A percentile compares a stretch with the other conserved stretches of the same genome.
Evolutionary conservation across 257 asterid species (phyloP).

Genomic region (Coffea canephora): DNA sequence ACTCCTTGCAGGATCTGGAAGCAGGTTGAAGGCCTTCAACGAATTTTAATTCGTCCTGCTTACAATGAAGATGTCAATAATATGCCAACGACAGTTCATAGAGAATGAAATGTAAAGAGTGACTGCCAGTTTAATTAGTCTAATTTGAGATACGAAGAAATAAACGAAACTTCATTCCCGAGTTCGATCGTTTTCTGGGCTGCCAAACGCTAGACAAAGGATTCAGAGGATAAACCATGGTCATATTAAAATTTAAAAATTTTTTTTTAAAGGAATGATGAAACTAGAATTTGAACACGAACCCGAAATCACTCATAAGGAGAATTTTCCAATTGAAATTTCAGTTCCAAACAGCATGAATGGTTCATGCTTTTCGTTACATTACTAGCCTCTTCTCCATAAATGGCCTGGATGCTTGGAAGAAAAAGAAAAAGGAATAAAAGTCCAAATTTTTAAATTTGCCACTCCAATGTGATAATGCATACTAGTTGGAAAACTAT

Average conservation of each 20-base stretch:
- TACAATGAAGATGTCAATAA: constrained; percentile 4
- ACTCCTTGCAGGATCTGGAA: constrained; percentile 79
- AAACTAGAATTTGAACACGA: background rate
- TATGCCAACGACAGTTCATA: background rate
- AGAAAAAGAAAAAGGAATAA: background rate
- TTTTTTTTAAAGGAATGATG: background rate
- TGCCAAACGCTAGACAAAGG: background rate
- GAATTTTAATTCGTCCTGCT: constrained; percentile 81
- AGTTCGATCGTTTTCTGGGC: background rate
- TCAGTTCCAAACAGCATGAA: background rate
- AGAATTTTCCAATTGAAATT: background rate
- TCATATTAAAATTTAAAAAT: too few relatives aligned
- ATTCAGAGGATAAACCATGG: background rate
- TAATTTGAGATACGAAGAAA: background rate
- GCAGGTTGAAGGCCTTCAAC: constrained; percentile 64
- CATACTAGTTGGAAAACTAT: background rate
- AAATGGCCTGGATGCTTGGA: background rate
- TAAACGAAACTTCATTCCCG: background rate
- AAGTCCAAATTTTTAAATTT: background rate
- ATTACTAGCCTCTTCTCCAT: background rate
- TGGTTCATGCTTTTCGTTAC: background rate
- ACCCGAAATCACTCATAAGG: background rate
- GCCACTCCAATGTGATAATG: background rate
- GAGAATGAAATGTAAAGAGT: too few relatives aligned
- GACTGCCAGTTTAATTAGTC: background rate